These are phyloP conservation scores for Krasilnikovozyma curviuscula DNA, from an alignment of 768 basidiomycete genomes.

Conservation along the genomic window DNA sequence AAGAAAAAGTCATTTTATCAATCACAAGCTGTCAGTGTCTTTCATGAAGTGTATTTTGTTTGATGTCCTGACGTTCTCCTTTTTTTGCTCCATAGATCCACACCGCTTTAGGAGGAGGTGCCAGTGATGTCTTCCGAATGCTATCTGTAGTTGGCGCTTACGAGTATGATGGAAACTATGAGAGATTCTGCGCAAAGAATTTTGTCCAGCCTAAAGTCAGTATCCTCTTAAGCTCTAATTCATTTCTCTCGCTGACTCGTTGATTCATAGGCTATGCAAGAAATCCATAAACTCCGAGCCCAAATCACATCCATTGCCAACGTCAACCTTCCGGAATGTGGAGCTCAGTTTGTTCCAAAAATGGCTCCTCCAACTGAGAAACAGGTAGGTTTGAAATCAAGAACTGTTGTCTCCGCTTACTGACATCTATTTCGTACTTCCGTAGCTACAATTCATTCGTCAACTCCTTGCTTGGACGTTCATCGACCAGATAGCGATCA, in stretches of 20 bases:
- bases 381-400: slow-evolving; percentile 49
- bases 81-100: slow-evolving; percentile 37
- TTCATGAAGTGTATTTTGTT: background rate
- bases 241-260: background rate
- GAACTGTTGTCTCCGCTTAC: too few relatives aligned
- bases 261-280: slow-evolving; percentile 70
- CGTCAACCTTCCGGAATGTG: slow-evolving; percentile 48
- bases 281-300: slow-evolving; percentile 81
- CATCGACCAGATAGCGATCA: slow-evolving; percentile 84
- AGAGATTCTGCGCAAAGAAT: slow-evolving; percentile 65
- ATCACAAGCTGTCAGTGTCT: slow-evolving; percentile 46
- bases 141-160: slow-evolving; percentile 93
- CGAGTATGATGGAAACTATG: slow-evolving; percentile 67
- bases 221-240: background rate
- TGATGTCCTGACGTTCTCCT: background rate
- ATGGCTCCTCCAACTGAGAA: slow-evolving; percentile 55
- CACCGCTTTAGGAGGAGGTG: slow-evolving; percentile 52
- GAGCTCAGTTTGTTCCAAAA: slow-evolving; percentile 42
- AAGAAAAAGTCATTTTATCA: slow-evolving; percentile 63
- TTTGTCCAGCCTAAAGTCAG: slow-evolving; percentile 75
- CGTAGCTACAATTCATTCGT: slow-evolving; percentile 66
- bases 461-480: slow-evolving; percentile 77
- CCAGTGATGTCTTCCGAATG: slow-evolving; percentile 69
- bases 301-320: slow-evolving; percentile 74
- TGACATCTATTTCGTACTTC: too few relatives aligned